A percentile compares a stretch with the other conserved stretches of the same genome.
Conservation (phyloP, 106 monocot species). For the Posidonia australis region DNA sequence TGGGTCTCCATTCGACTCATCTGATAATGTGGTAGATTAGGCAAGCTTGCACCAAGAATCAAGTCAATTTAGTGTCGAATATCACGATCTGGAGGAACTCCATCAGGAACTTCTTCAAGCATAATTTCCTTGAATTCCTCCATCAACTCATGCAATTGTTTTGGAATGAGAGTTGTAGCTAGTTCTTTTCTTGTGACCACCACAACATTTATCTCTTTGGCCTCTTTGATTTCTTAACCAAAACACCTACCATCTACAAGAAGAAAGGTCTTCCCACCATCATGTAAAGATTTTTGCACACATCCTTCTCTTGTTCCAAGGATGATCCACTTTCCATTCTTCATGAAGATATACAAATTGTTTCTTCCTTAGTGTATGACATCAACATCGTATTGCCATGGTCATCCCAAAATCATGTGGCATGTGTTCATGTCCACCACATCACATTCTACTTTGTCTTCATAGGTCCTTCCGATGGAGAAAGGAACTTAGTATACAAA, state of each 20-base stretch:
- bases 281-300: too few relatives aligned
- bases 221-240: too few relatives aligned
- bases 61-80: neutral
- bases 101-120: neutral
- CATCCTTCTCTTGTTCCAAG: neutral
- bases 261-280: neutral
- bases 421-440: neutral
- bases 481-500: neutral
- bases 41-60: neutral
- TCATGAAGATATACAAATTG: neutral
- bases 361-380: neutral
- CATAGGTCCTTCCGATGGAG: neutral
- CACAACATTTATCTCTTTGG: too few relatives aligned
- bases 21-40: neutral
- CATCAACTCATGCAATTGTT: neutral
- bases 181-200: too few relatives aligned
- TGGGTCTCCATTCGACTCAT: neutral
- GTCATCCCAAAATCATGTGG: neutral
- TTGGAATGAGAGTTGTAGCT: too few relatives aligned
- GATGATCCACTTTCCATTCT: neutral
- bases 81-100: neutral
- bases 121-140: neutral
- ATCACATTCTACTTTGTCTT: neutral
- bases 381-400: neutral
- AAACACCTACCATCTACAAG: neutral